Evolutionary conservation across 371 early-diverging fungal genomes (phyloP).

Genomic region (Mucor plumbeus): DNA sequence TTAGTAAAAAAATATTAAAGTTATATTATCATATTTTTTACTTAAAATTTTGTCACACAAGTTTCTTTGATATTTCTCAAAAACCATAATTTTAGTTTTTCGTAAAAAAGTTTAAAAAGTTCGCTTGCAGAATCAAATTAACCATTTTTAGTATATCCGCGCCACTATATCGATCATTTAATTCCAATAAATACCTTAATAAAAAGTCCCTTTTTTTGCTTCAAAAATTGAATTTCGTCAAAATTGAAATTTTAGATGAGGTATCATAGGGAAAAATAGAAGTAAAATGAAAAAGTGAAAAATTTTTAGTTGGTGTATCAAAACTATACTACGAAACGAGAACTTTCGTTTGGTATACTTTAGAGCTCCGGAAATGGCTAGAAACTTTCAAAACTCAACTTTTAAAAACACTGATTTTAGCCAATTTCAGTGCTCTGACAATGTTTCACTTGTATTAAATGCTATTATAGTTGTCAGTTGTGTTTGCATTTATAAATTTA

Average conservation of each 20-base stretch:
- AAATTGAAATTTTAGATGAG: neutral
- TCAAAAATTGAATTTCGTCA: neutral
- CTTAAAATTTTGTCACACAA: neutral
- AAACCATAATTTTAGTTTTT: neutral
- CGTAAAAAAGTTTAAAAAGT: neutral
- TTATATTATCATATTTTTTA: too few relatives aligned
- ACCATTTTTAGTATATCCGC: neutral
- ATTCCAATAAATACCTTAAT: neutral
- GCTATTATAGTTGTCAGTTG: too few relatives aligned
- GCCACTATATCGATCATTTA: neutral
- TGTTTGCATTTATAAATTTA: too few relatives aligned
- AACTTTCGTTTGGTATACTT: neutral
- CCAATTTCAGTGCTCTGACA: neutral
- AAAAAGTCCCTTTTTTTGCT: neutral
- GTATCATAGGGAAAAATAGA: neutral
- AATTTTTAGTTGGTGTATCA: neutral
- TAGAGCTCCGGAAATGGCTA: neutral
- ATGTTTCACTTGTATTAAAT: too few relatives aligned
- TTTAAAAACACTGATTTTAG: neutral
- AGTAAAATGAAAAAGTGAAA: neutral
- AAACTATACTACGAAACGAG: neutral
- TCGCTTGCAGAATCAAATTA: neutral
- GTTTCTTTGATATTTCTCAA: neutral
- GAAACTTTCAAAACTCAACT: neutral
- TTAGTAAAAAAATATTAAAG: too few relatives aligned